A percentile compares a stretch with the other conserved stretches of the same genome.
These are phyloP conservation scores for Phytophthora capsici DNA, from an alignment of 352 stramenopile genomes.

Conservation along the genomic window DNA sequence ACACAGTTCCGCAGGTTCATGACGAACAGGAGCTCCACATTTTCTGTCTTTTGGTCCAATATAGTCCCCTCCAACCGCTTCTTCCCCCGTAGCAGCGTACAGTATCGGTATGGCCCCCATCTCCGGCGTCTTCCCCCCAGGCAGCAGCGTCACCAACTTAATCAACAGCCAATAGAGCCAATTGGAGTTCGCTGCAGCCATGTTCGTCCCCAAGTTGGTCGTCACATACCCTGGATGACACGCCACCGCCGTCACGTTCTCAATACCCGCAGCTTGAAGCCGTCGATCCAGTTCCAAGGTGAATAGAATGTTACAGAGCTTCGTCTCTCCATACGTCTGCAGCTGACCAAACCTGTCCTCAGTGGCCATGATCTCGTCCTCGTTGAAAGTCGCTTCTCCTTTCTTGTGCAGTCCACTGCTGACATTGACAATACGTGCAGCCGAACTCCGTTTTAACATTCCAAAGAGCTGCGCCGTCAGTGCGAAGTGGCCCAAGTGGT, in stretches of 20 bases:
- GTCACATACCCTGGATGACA: constrained; percentile 46
- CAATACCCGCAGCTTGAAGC: constrained; percentile 29
- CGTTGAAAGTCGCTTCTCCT: constrained; percentile 24
- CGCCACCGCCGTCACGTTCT: constrained; percentile 27
- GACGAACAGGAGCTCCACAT: constrained; percentile 35
- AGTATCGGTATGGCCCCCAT: constrained; percentile 32
- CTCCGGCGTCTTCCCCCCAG: constrained; percentile 24
- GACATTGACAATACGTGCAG: constrained; percentile 40
- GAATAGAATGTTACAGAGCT: constrained; percentile 63
- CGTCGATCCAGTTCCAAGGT: constrained; percentile 50
- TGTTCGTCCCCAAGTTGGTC: constrained; percentile 37
- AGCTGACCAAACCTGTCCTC: constrained; percentile 40
- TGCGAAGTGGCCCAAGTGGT: constrained; percentile 39
- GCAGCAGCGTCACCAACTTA: constrained; percentile 22
- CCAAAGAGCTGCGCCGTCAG: constrained; percentile 55
- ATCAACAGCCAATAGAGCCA: constrained; percentile 36
- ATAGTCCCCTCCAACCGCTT: constrained; percentile 33
- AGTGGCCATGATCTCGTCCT: constrained; percentile 43
- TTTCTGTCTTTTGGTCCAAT: constrained; percentile 27
- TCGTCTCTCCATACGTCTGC: constrained; percentile 49
- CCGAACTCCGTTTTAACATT: constrained; percentile 37
- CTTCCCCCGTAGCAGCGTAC: constrained; percentile 30
- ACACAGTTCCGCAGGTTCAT: constrained; percentile 37
- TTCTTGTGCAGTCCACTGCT: constrained; percentile 42
- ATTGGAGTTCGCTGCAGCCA: constrained; percentile 29